A percentile compares a stretch with the other conserved stretches of the same genome.
These are phyloP conservation scores for Rhododendron ferrugineum DNA, from an alignment of 148 eudicot genomes.

Conservation along the genomic window DNA sequence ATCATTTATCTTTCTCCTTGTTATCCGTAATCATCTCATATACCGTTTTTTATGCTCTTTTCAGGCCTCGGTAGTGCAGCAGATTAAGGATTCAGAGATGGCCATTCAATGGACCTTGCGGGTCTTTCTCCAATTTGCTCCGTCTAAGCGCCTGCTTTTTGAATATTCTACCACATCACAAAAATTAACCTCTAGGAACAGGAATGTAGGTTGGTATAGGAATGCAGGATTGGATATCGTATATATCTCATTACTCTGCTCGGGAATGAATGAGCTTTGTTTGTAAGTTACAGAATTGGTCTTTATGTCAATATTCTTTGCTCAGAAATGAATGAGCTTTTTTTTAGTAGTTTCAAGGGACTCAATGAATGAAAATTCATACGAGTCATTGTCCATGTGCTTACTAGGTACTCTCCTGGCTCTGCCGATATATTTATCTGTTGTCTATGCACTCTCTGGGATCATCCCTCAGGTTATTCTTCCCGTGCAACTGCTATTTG, in stretches of 20 bases:
- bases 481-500: no score
- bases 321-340: neutral
- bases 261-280: conserved; percentile 16
- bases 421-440: no score
- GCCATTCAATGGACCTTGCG: conserved; percentile 98
- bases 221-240: conserved; percentile 8
- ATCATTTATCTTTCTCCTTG: neutral
- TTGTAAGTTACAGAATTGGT: neutral
- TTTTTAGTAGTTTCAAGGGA: neutral
- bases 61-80: conserved; percentile 93
- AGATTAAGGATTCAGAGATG: conserved; percentile 99
- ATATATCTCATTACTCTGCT: conserved; percentile 16
- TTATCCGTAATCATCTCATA: neutral
- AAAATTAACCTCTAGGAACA: conserved; percentile 39
- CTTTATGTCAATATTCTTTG: conserved; percentile 8
- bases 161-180: conserved; percentile 93
- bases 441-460: no score
- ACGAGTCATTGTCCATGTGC: neutral
- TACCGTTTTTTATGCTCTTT: conserved; percentile 5
- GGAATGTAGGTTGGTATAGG: neutral
- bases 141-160: conserved; percentile 83
- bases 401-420: neutral
- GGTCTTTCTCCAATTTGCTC: conserved; percentile 87
- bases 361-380: neutral
- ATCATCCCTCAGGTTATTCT: no score